A percentile compares a stretch with the other conserved stretches of the same genome.
Evolutionary conservation across 192 early-diverging fungal species (phyloP).

Genomic region (Chytriomyces sp.): DNA sequence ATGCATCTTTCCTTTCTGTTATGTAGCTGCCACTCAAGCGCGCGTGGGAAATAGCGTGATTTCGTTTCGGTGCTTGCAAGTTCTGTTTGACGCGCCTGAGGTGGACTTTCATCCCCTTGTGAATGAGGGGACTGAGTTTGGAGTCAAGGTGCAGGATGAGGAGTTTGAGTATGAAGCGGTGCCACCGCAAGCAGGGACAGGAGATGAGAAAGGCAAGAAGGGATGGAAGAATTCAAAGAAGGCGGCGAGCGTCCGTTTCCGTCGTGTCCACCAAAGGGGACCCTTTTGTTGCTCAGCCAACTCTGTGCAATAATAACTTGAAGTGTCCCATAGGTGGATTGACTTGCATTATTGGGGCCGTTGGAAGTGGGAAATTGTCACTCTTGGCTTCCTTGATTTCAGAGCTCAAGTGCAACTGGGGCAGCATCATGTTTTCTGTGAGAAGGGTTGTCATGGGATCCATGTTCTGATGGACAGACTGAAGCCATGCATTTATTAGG

Average conservation of each 20-base stretch:
- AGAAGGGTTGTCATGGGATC: too few species aligned
- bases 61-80: constrained; percentile 46
- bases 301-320: constrained; percentile 48
- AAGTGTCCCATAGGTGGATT: constrained; percentile 55
- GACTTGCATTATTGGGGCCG: constrained; percentile 77
- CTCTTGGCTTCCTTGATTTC: constrained; percentile 78
- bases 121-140: constrained; percentile 47
- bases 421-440: constrained; percentile 41
- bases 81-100: constrained; percentile 61
- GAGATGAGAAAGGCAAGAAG: constrained; percentile 32
- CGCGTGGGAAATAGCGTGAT: constrained; percentile 48
- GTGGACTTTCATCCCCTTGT: constrained; percentile 56
- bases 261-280: not conserved
- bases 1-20: constrained; percentile 27
- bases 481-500: constrained; percentile 57
- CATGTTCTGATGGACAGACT: too few species aligned
- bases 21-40: constrained; percentile 52
- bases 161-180: constrained; percentile 66
- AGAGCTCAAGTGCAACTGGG: constrained; percentile 67
- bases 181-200: constrained; percentile 3
- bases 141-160: constrained; percentile 59
- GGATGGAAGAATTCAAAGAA: too few species aligned
- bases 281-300: not conserved
- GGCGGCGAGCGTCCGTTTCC: too few species aligned
- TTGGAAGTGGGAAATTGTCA: constrained; percentile 83